Base-by-base conservation (phyloP, 2,329 filamentous ascomycete genomes). In the Sporothrix sp. region DNA sequence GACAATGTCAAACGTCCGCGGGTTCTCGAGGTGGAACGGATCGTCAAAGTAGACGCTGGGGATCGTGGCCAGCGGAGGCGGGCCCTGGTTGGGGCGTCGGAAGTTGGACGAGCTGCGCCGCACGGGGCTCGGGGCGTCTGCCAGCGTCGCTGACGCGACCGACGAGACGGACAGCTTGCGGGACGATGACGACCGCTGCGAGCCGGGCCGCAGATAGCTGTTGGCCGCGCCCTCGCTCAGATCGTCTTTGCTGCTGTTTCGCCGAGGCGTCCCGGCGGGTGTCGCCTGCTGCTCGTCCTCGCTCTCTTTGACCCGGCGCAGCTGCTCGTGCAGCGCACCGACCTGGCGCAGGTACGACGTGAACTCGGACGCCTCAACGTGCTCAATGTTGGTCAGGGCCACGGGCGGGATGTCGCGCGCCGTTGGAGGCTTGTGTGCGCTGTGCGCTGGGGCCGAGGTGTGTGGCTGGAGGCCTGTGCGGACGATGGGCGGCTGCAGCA, bases 11-110 rank as follows among this genome's bases (percentile, higher is more conserved):
- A 98, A 98, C 0, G 86, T 97, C 46, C 93, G 81, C 0, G 93
- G 93, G 56, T 98, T 97, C 63, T 98, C 93, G 7, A 98, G 76
- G 60, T 88, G 91, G 59, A 98, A 98, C 59, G 89, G 83, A 30
- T 95, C 86, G 49, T 97, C 93, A 59, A 96, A 96, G 63, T 97
- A 98, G 10, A 98, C 87, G 44, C 72, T 78, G 0, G 93, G 93
- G 38, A 98, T 95, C 0, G 90, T 97, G 4, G 89, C 93, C 25
- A 98, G 65, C 0, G 90, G 93, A 1, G 93, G 88, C 1, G 86
- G 81, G 0, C 85, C 85, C 54, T 90, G 85, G 1, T 75, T 67
- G 36, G 74, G 74, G 57, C 82, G 80, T 60, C 79, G 79, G 51
- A 68, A 67, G 18, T 69, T 67, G 70, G 55, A 71, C 73, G 23